Conservation (phyloP, 305 asterid species). For the Fraxinus sp. region DNA sequence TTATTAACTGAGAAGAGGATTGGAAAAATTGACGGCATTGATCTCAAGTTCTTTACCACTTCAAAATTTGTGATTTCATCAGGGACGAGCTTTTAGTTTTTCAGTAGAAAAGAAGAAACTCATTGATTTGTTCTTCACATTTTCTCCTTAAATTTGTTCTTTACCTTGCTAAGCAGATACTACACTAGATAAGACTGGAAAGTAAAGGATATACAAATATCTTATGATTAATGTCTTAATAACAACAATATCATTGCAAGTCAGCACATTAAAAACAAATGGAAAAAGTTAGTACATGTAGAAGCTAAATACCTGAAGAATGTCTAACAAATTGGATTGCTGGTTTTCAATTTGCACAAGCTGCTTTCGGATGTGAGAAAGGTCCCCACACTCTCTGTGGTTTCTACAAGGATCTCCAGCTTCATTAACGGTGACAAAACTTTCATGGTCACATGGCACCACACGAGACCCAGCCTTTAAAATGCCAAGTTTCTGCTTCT, state of each 20-base stretch:
- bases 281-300: not conserved
- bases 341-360: slow-evolving; percentile 86
- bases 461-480: slow-evolving; percentile 53
- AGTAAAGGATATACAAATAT: not conserved
- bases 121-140: not conserved
- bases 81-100: not conserved
- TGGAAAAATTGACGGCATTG: not conserved
- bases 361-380: slow-evolving; percentile 67
- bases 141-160: not conserved
- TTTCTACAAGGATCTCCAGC: slow-evolving; percentile 39
- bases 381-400: slow-evolving; percentile 63
- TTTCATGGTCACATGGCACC: slow-evolving; percentile 55
- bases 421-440: slow-evolving; percentile 47
- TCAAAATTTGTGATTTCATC: not conserved
- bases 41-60: not conserved
- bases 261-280: not conserved
- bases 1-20: not conserved
- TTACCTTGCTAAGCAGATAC: not conserved
- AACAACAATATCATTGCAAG: not conserved
- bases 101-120: not conserved
- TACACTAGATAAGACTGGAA: not conserved
- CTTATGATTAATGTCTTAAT: not conserved
- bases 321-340: slow-evolving; percentile 79
- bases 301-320: slow-evolving; percentile 65
- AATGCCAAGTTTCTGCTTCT: slow-evolving; percentile 37